Base-by-base conservation (phyloP, 139 green algal species). In the Pycnococcus provasolii region DNA sequence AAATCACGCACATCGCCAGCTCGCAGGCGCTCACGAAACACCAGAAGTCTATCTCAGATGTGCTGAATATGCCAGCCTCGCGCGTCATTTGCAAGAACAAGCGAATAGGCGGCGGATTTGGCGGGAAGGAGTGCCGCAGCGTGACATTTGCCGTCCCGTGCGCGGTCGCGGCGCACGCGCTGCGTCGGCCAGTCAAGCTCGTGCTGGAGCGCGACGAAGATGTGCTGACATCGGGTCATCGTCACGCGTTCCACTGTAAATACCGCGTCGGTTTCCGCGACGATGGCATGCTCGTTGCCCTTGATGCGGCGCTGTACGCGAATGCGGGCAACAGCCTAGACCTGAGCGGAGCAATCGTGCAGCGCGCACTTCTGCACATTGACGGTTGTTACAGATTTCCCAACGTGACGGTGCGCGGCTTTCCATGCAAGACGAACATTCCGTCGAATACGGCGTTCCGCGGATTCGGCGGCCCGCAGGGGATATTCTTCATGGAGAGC, bases 361-460 rank as follows among this genome's bases (percentile, higher is more conserved):
- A 98, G 66, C 84, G 92, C 6, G 85, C 87, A 0, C 75, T 98
- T 46, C 72, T 95, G 71, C 92, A 97, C 79, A 64, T 26, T 39
- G 87, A 94, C 77, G 80, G 73, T 71, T 62, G 65, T 4, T 82
- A 80, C 61, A 70, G 74, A 45, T 59, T 85, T 3, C 86, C 86
- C 9, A 76, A 88, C 65, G 51, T 96, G 67, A 78, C 81, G 2
- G 76, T 87, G 1, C 53, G 65, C 13, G 90, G 87, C 42, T 60
- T 80, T 66, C 64, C 95, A 51, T 94, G 85, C 84, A 77, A 73
- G 15, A 97, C 88, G 55, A 89, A 97, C 79, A 71, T 87, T 54
- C 61, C 88, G 47, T 88, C 79, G 72, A 94, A 98, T 83, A 97
- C 91, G 3, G 91, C 91, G 44, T 97, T 95, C 81, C 73, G 91